Evolutionary conservation across 192 early-diverging fungal genomes (phyloP).

Genomic region (Rhizoclosmatium sp.): DNA sequence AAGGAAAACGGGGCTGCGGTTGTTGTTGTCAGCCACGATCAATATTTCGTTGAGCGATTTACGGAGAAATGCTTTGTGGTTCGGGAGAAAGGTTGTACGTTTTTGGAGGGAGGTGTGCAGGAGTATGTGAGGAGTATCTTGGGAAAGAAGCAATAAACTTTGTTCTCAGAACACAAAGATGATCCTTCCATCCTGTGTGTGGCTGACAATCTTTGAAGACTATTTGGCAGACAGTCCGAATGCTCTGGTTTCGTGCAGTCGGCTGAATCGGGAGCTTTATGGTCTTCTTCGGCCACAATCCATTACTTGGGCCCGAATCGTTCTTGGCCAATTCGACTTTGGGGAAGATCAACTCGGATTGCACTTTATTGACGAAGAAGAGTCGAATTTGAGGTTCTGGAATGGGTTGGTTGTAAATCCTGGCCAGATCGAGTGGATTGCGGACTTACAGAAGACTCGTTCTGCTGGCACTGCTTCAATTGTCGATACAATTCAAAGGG

Average conservation of each 20-base stretch:
- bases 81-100: constrained; percentile 54
- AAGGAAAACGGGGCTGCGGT: constrained; percentile 77
- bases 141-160: background rate
- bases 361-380: background rate
- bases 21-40: constrained; percentile 87
- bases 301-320: background rate
- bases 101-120: constrained; percentile 71
- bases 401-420: background rate
- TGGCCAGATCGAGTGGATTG: background rate
- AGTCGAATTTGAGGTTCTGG: background rate
- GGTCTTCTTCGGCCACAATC: background rate
- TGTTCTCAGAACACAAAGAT: background rate
- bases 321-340: background rate
- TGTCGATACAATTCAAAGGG: background rate
- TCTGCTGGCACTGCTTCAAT: background rate
- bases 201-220: background rate
- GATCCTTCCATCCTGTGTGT: background rate
- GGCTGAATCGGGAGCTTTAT: background rate
- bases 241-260: background rate
- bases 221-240: background rate
- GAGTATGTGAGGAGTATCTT: constrained; percentile 59
- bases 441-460: background rate
- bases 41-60: constrained; percentile 78
- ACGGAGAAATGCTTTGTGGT: constrained; percentile 58
- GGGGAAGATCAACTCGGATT: background rate